A percentile compares a stretch with the other conserved stretches of the same genome.
Conservation (phyloP, 164 flowering plant genomes). For the Piper betle region DNA sequence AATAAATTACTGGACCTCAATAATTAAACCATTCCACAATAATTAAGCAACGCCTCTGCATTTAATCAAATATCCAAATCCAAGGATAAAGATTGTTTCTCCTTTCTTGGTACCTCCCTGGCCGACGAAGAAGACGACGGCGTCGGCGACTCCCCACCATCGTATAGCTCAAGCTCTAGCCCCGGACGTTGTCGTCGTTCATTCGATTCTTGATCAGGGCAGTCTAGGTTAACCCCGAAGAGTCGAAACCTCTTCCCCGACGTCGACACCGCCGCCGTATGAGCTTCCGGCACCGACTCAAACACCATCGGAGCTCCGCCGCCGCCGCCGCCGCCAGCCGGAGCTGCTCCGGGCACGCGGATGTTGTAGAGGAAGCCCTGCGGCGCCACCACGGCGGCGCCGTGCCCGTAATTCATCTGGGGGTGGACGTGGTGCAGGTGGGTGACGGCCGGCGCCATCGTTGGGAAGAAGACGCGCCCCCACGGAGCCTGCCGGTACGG, state of each 20-base stretch:
- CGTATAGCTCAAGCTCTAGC: conserved; percentile 8
- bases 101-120: conserved; percentile 5
- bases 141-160: conserved; percentile 1
- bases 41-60: not conserved
- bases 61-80: conserved; percentile 4
- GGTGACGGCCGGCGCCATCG: not conserved
- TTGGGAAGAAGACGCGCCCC: conserved; percentile 21
- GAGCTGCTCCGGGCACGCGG: not conserved
- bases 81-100: conserved; percentile 6
- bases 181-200: conserved; percentile 9
- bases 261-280: conserved; percentile 18
- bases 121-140: not conserved
- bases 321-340: not conserved
- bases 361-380: conserved; percentile 14
- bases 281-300: conserved; percentile 73
- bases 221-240: conserved; percentile 87
- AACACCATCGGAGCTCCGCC: conserved; percentile 18
- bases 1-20: not conserved
- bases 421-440: not conserved
- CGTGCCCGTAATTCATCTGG: conserved; percentile 5
- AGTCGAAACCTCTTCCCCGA: conserved; percentile 59
- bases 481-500: conserved; percentile 20
- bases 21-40: not conserved
- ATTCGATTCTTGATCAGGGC: conserved; percentile 32
- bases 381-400: conserved; percentile 15